A percentile compares a stretch with the other conserved stretches of the same genome.
Evolutionary conservation across 73 alveolate genomes (phyloP).

Genomic region (Uronychia setigera): DNA sequence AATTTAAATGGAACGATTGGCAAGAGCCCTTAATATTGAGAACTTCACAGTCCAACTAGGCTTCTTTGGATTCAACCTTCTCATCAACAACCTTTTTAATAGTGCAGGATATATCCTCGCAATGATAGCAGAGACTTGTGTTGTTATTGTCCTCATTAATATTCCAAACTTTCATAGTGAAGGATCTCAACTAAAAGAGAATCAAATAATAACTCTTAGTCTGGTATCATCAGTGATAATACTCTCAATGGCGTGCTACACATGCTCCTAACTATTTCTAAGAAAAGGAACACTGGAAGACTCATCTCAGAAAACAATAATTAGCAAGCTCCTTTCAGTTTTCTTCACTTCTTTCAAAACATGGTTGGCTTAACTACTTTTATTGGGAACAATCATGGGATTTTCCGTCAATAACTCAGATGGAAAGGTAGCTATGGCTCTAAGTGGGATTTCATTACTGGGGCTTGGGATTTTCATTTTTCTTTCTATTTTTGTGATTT

Average conservation of each 20-base stretch:
- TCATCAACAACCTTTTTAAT: background rate
- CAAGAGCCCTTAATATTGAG: too few relatives aligned
- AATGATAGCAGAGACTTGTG: background rate
- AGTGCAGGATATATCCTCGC: background rate
- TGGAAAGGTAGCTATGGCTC: background rate
- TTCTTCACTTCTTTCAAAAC: background rate
- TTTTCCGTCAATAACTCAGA: background rate
- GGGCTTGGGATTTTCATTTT: background rate
- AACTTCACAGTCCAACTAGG: too few relatives aligned
- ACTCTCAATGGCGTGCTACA: background rate
- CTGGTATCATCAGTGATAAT: background rate
- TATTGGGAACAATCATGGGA: background rate
- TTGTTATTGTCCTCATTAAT: background rate
- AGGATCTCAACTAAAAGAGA: too few relatives aligned
- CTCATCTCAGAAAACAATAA: background rate
- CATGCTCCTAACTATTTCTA: background rate
- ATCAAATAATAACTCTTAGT: too few relatives aligned
- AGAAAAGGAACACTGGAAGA: background rate
- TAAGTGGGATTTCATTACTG: too few relatives aligned
- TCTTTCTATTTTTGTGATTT: background rate
- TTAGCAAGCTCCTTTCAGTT: background rate
- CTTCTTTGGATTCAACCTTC: background rate
- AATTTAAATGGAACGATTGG: too few relatives aligned
- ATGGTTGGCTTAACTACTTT: background rate
- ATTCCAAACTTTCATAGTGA: too few relatives aligned